These are phyloP conservation scores for Neolecta irregularis DNA, from an alignment of 1,139 yeast species.

Conservation along the genomic window DNA sequence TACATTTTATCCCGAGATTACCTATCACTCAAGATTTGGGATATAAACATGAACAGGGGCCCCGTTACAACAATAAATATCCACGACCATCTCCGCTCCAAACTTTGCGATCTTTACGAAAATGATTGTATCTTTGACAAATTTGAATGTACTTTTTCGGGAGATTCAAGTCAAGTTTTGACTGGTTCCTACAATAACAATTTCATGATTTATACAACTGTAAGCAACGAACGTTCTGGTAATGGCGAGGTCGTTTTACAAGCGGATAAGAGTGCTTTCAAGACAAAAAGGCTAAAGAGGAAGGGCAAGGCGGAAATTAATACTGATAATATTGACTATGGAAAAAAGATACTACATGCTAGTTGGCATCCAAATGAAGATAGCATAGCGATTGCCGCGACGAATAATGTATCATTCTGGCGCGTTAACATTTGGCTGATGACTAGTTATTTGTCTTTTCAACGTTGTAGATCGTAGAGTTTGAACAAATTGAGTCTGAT, in stretches of 20 bases:
- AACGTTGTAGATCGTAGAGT: constrained; percentile 20
- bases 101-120: constrained; percentile 93
- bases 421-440: constrained; percentile 19
- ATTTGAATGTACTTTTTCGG: constrained; percentile 89
- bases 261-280: constrained; percentile 96
- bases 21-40: constrained; percentile 97
- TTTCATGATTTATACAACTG: constrained; percentile 84
- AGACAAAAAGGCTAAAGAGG: constrained; percentile 41
- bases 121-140: constrained; percentile 97
- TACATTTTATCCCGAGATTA: constrained; percentile 93
- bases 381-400: constrained; percentile 95
- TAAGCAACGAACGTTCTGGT: constrained; percentile 35
- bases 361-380: constrained; percentile 98
- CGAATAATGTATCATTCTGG: constrained; percentile 70
- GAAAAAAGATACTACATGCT: constrained; percentile 83
- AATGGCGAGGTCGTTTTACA: constrained; percentile 73
- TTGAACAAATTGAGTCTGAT: no score
- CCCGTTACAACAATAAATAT: constrained; percentile 90
- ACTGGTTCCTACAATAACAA: constrained; percentile 96
- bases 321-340: constrained; percentile 79
- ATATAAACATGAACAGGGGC: constrained; percentile 87
- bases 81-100: constrained; percentile 86
- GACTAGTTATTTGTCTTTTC: constrained; percentile 28
- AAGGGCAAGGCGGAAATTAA: constrained; percentile 22
- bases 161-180: constrained; percentile 85